Conservation (phyloP, 495 filamentous ascomycete genomes). For the Melanomma pulvis-pyrius region DNA sequence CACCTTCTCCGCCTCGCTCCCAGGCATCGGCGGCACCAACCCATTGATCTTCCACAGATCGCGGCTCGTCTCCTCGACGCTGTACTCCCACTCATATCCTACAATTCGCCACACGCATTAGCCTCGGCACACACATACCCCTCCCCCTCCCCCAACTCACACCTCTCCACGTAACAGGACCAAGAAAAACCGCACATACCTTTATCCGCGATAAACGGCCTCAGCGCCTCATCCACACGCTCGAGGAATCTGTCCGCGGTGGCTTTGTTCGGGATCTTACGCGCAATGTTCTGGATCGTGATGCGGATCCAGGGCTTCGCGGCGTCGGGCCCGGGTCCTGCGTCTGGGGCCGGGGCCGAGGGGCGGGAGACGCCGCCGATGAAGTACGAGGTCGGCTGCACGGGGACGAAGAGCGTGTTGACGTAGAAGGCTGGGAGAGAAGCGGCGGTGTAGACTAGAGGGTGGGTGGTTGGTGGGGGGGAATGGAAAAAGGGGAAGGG, state of each 20-base stretch:
- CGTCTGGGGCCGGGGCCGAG: background rate
- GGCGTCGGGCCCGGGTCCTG: conserved; percentile 10
- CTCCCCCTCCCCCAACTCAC: background rate
- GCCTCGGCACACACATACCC: no score
- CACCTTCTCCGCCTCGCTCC: conserved; percentile 29
- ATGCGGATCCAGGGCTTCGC: conserved; percentile 45
- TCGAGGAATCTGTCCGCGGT: conserved; percentile 5
- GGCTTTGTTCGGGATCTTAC: conserved; percentile 27
- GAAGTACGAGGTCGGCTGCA: conserved; percentile 38
- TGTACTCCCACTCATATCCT: conserved; percentile 49
- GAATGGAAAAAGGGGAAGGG: conserved; percentile 50
- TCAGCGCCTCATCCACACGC: conserved; percentile 37
- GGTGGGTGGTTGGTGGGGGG: conserved; percentile 33
- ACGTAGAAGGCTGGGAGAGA: conserved; percentile 50
- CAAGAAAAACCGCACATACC: background rate
- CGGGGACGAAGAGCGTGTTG: conserved; percentile 42
- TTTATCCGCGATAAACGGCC: conserved; percentile 43
- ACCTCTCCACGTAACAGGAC: background rate
- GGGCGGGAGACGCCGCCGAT: conserved; percentile 26
- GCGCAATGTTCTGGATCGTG: conserved; percentile 43
- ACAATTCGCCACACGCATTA: background rate
- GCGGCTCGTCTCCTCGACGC: conserved; percentile 46
- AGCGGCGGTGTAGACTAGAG: conserved; percentile 42
- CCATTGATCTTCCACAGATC: conserved; percentile 38
- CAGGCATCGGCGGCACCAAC: conserved; percentile 31